phyloP scores from a whole-genome alignment of 495 filamentous ascomycete genomes.

The Trichoderma reesei region DNA sequence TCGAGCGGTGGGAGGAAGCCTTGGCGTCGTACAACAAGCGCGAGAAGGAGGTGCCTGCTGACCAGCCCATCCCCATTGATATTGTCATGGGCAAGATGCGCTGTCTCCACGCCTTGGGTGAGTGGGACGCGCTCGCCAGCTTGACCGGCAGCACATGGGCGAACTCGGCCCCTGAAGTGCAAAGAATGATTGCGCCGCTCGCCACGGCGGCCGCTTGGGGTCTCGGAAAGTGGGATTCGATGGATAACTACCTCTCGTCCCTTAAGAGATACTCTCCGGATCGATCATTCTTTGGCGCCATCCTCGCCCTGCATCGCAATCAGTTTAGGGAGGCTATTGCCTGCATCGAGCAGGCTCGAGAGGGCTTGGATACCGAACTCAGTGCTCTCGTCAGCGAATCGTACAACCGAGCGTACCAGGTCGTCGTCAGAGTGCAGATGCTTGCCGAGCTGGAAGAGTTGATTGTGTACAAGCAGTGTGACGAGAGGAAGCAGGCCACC shows the following conservation, averaged over 20 bases:
- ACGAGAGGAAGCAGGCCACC: conserved; percentile 77
- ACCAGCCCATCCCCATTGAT: conserved; percentile 61
- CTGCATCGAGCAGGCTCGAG: conserved; percentile 84
- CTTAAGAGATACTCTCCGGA: conserved; percentile 93
- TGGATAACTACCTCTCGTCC: conserved; percentile 90
- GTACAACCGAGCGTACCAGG: conserved; percentile 91
- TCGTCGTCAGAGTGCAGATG: conserved; percentile 96
- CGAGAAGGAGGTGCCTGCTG: conserved; percentile 53
- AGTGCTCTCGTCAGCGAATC: conserved; percentile 91
- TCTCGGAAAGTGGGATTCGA: conserved; percentile 87
- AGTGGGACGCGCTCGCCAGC: conserved; percentile 86
- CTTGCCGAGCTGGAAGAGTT: conserved; percentile 97
- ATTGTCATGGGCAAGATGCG: conserved; percentile 99
- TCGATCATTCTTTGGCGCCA: conserved; percentile 93
- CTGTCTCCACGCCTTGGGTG: conserved; percentile 90
- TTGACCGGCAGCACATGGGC: conserved; percentile 90
- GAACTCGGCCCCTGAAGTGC: conserved; percentile 71
- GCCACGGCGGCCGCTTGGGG: conserved; percentile 98
- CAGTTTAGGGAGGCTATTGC: conserved; percentile 78
- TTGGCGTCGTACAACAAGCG: conserved; percentile 79
- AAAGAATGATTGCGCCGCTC: conserved; percentile 79
- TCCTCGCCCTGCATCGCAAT: conserved; percentile 86
- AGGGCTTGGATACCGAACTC: conserved; percentile 88
- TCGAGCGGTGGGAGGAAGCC: conserved; percentile 98
- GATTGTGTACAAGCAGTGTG: conserved; percentile 90